These are phyloP conservation scores for Phytophthora hibernalis DNA, from an alignment of 352 stramenopile genomes.

Conservation along the genomic window DNA sequence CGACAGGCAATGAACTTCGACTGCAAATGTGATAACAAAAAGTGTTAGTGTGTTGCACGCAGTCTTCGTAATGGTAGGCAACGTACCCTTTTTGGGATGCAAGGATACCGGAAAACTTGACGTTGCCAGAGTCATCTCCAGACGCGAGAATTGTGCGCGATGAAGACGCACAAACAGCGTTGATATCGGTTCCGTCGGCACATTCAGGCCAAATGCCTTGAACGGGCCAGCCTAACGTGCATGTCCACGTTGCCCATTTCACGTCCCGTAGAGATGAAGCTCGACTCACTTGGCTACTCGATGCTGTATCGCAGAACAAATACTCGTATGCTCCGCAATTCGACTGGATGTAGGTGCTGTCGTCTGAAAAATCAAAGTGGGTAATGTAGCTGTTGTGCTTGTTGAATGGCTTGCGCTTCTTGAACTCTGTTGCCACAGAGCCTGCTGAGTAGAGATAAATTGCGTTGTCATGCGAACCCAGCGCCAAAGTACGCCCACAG, in stretches of 20 bases:
- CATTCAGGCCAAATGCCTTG: constrained; percentile 91
- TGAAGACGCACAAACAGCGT: constrained; percentile 72
- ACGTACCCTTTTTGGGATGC: constrained; percentile 69
- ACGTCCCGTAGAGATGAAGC: constrained; percentile 79
- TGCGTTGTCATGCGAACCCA: constrained; percentile 80
- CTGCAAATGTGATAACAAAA: constrained; percentile 30
- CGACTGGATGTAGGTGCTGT: constrained; percentile 73
- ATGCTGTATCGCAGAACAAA: constrained; percentile 87
- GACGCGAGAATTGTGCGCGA: constrained; percentile 78
- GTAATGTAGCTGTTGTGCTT: constrained; percentile 88
- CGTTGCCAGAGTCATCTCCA: constrained; percentile 77
- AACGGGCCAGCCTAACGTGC: constrained; percentile 89
- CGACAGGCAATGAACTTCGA: constrained; percentile 57
- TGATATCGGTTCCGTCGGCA: constrained; percentile 88
- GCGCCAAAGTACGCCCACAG: constrained; percentile 47
- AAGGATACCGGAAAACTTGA: constrained; percentile 93
- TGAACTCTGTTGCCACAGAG: constrained; percentile 33
- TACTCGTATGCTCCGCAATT: constrained; percentile 92
- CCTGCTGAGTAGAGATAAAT: constrained; percentile 71
- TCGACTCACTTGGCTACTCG: constrained; percentile 86
- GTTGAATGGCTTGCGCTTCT: constrained; percentile 76
- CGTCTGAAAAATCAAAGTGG: constrained; percentile 83
- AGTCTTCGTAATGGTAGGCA: neutral
- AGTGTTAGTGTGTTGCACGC: constrained; percentile 1
- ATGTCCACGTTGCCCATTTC: constrained; percentile 92